Evolutionary conservation across 768 basidiomycete genomes (phyloP).

Genomic region (Mycena galericulata): DNA sequence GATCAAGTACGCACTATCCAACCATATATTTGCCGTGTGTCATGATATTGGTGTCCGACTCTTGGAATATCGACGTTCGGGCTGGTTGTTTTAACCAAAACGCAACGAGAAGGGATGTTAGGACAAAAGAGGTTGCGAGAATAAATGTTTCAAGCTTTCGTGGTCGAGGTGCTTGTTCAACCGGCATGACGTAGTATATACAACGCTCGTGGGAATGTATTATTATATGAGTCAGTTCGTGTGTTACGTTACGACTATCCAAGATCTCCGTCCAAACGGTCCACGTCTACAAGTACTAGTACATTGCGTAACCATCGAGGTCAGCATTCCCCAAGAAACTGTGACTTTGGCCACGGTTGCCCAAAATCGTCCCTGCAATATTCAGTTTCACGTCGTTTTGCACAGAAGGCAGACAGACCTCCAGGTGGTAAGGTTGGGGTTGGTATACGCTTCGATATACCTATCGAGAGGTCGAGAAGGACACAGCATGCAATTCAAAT

Average conservation of each 20-base stretch:
- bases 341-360: constrained; percentile 78
- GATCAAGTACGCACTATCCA: constrained; percentile 73
- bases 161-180: background rate
- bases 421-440: constrained; percentile 87
- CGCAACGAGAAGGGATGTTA: constrained; percentile 3
- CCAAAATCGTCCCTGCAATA: constrained; percentile 57
- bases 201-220: too few species aligned
- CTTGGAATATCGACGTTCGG: background rate
- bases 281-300: constrained; percentile 4
- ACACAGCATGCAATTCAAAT: background rate
- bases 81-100: constrained; percentile 24
- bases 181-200: constrained; percentile 8
- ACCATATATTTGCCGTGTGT: constrained; percentile 74
- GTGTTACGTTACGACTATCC: background rate
- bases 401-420: constrained; percentile 12
- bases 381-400: background rate
- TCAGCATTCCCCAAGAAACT: constrained; percentile 70
- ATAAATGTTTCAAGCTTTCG: constrained; percentile 7
- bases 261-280: constrained; percentile 5
- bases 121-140: constrained; percentile 12
- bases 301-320: too few species aligned
- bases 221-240: background rate
- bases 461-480: background rate
- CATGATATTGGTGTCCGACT: constrained; percentile 44
- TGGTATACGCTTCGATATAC: constrained; percentile 77